These are phyloP conservation scores for Lentinus polychrous DNA, from an alignment of 1,284 basidiomycete genomes.

Conservation along the genomic window DNA sequence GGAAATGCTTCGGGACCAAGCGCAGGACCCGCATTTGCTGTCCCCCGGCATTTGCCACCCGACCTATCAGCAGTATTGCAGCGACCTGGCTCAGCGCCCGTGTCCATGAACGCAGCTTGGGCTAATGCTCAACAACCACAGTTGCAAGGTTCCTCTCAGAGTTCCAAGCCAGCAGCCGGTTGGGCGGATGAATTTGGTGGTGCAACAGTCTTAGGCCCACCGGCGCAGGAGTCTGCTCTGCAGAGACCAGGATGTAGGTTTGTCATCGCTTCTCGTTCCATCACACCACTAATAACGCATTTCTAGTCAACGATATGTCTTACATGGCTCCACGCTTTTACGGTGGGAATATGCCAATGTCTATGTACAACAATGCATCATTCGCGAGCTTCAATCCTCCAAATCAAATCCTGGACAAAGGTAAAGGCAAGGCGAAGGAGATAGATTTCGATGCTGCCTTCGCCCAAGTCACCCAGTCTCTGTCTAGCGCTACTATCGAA, in stretches of 20 bases:
- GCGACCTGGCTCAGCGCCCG: constrained; percentile 16
- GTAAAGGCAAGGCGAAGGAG: constrained; percentile 68
- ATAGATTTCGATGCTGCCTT: constrained; percentile 78
- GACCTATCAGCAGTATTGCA: constrained; percentile 31
- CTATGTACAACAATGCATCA: constrained; percentile 21
- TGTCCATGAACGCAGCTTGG: constrained; percentile 47
- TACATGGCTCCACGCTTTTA: constrained; percentile 32
- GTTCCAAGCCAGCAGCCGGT: constrained; percentile 5
- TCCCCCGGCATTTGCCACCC: constrained; percentile 28
- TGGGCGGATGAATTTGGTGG: constrained; percentile 28
- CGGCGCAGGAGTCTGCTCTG: constrained; percentile 13
- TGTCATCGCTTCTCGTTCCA: not conserved
- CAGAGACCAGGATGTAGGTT: constrained; percentile 20
- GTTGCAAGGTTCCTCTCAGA: constrained; percentile 11
- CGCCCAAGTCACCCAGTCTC: constrained; percentile 47
- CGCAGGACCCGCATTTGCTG: constrained; percentile 23
- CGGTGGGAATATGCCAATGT: constrained; percentile 24
- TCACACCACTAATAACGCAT: not conserved
- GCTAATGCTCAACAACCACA: constrained; percentile 31
- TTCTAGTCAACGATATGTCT: constrained; percentile 15
- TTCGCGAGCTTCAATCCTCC: constrained; percentile 16
- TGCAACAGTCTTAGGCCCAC: constrained; percentile 7
- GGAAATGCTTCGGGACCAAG: constrained; percentile 29
- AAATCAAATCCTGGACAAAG: constrained; percentile 37
- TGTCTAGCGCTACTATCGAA: constrained; percentile 29